phyloP scores from a whole-genome alignment of 164 flowering plant genomes.

The Tetracentron sinense region DNA sequence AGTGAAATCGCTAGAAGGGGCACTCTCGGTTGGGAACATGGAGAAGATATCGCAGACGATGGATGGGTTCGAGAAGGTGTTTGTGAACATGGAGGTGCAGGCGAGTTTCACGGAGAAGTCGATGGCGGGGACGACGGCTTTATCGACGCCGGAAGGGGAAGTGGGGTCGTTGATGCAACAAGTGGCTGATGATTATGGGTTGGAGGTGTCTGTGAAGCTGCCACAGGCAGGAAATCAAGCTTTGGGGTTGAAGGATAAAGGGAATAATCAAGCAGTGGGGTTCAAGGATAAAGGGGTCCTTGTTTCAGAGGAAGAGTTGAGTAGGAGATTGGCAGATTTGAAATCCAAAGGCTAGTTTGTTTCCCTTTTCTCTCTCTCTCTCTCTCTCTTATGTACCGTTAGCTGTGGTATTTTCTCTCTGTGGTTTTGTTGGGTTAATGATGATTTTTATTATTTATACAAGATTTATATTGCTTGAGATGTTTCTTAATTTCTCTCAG shows the following conservation, averaged over 20 bases:
- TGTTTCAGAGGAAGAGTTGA: conserved; percentile 20
- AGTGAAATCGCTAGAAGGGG: conserved; percentile 21
- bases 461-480: too few relatives aligned
- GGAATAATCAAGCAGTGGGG: conserved; percentile 6
- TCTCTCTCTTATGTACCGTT: not conserved
- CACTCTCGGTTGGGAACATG: conserved; percentile 20
- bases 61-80: conserved; percentile 24
- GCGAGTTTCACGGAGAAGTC: conserved; percentile 23
- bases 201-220: conserved; percentile 23
- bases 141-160: conserved; percentile 26
- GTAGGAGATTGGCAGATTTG: conserved; percentile 20
- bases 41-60: conserved; percentile 26
- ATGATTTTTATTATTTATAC: too few relatives aligned
- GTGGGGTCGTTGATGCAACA: conserved; percentile 23
- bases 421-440: not conserved
- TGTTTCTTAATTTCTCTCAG: too few relatives aligned
- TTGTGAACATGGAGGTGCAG: conserved; percentile 31
- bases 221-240: conserved; percentile 23
- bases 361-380: not conserved
- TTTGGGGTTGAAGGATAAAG: conserved; percentile 3
- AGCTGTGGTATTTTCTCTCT: conserved; percentile 1
- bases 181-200: conserved; percentile 25
- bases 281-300: conserved; percentile 3
- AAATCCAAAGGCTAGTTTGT: conserved; percentile 19
- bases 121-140: conserved; percentile 23